Evolutionary conservation across 2,329 filamentous ascomycete genomes (phyloP).

Genomic region (Penicillium sp.): DNA sequence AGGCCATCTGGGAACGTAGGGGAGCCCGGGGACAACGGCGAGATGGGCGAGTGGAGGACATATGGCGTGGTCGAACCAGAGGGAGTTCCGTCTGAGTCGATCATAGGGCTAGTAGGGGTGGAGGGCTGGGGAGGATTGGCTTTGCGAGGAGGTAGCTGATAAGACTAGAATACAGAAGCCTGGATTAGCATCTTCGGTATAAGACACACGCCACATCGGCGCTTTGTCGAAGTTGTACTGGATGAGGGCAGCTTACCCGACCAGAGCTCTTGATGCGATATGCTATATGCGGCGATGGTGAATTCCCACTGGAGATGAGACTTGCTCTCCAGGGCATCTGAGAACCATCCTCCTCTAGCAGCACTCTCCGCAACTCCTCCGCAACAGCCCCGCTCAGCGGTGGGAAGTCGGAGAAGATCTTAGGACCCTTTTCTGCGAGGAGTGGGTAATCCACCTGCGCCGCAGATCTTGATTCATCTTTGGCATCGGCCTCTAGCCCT

Average conservation of each 20-base stretch:
- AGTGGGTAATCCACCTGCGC: conserved; percentile 52
- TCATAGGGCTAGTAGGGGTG: conserved; percentile 52
- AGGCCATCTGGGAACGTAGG: conserved; percentile 86
- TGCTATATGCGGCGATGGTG: conserved; percentile 48
- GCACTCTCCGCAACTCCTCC: conserved; percentile 64
- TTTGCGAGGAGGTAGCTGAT: conserved; percentile 63
- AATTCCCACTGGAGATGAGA: conserved; percentile 49
- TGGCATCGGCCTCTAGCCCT: conserved; percentile 60
- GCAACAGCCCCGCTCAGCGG: conserved; percentile 67
- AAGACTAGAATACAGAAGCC: conserved; percentile 40
- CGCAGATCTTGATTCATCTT: conserved; percentile 31
- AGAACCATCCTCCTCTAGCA: conserved; percentile 66
- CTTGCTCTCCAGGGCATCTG: conserved; percentile 67
- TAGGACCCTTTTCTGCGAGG: conserved; percentile 59
- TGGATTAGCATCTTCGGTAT: conserved; percentile 20
- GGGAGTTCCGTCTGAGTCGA: conserved; percentile 44
- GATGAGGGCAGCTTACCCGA: conserved; percentile 66
- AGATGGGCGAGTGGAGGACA: conserved; percentile 86
- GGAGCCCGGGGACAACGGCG: conserved; percentile 81
- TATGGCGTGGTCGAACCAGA: conserved; percentile 49
- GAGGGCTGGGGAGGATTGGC: conserved; percentile 60
- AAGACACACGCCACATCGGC: background rate
- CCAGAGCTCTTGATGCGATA: conserved; percentile 75
- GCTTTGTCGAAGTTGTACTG: background rate
- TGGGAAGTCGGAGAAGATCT: conserved; percentile 71